Evolutionary conservation across 805 yeast species (phyloP), one percentile per base, ranked within the genome.

Genomic region (Hanseniaspora hatyaiensis): DNA sequence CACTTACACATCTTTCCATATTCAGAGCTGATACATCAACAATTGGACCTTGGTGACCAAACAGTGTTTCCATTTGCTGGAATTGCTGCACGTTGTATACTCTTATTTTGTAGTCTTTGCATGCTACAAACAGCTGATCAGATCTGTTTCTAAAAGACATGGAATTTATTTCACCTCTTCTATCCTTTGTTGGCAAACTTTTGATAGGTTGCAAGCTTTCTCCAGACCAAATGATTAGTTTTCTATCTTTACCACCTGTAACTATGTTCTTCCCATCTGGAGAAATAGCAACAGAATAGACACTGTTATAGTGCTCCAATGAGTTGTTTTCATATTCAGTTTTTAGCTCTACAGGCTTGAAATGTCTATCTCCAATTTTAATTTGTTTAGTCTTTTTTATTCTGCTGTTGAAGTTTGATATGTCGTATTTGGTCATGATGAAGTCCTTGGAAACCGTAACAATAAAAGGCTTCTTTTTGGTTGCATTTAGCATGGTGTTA

Each of bases 41-140:
- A 38, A 89, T 88, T 47, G 75, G 69, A 60, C 92, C 98, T 66
- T 92, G 97, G 65, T 92, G 98, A 2, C 98, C 98, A 61, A 85
- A 92, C 39, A 92, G 67, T 4, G 84, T 80, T 67, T 92, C 98
- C 58, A 89, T 71, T 63, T 86, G 94, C 3, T 95, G 80, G 59
- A 81, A 73, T 64, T 87, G 96, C 57, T 78, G 83, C 51, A 88
- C 72, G 53, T 88, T 80, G 62, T 75, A 92, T 0, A 94, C 83
- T 61, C 96, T 76, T 54, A 92, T 81, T 55, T 88, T 81, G 58
- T 87, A 75, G 63, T 92, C 98, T 1, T 87, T 89, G 65, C 96
- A 86, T 1, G 95, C 82, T 20, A 88, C 97, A 60, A 81, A 92
- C 51, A 92, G 68, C 62, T 86, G 92, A 65, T 82, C 92, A 3